Conservation (phyloP, 306 rosid species). For the Ceratonia siliqua region DNA sequence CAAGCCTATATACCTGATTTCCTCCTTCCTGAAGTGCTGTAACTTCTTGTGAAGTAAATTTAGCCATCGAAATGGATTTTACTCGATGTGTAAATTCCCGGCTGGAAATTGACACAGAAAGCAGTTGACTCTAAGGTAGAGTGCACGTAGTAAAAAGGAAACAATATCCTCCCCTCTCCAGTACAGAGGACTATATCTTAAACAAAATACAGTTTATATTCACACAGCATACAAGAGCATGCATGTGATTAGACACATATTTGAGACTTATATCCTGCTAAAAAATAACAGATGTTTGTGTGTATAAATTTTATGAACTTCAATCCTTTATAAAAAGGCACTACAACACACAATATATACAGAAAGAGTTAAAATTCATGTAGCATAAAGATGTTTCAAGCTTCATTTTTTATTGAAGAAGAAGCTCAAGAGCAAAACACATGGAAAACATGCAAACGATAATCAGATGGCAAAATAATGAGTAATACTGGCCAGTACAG, state of each 20-base stretch:
- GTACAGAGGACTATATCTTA: constrained; percentile 17
- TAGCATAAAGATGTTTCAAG: constrained; percentile 20
- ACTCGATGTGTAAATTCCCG: constrained; percentile 95
- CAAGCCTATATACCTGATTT: constrained; percentile 61
- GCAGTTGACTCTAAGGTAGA: constrained; percentile 24
- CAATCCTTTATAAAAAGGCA: constrained; percentile 14
- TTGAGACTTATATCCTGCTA: background rate
- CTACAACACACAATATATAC: background rate
- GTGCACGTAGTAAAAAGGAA: constrained; percentile 23
- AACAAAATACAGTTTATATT: constrained; percentile 17
- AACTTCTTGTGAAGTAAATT: constrained; percentile 89
- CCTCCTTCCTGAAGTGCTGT: constrained; percentile 92
- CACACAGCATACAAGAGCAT: background rate
- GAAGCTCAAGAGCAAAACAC: constrained; percentile 20
- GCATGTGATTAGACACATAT: background rate
- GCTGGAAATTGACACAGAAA: constrained; percentile 53
- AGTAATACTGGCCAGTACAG: constrained; percentile 2
- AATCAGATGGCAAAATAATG: constrained; percentile 13
- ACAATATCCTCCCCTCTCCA: constrained; percentile 1
- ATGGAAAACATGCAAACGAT: constrained; percentile 22
- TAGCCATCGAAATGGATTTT: constrained; percentile 91
- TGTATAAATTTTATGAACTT: constrained; percentile 25
- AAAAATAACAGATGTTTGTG: constrained; percentile 13
- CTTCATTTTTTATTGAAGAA: constrained; percentile 18
- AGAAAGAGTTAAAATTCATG: background rate